phyloP scores from a whole-genome alignment of 2,329 filamentous ascomycete genomes.

The Cephalotrichum gorgonifer region DNA sequence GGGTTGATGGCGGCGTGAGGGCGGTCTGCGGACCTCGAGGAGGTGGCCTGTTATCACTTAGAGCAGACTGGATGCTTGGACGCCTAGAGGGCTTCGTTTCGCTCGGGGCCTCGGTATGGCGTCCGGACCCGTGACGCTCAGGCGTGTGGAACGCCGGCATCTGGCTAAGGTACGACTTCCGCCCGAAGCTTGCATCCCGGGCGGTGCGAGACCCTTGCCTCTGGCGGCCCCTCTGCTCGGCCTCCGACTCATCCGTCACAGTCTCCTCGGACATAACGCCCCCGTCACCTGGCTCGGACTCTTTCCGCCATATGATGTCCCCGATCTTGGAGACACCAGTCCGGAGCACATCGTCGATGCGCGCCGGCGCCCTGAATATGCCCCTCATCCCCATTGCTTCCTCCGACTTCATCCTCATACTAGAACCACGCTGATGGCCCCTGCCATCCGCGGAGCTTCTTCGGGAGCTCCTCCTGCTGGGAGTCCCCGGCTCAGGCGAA shows the following conservation, averaged over 20 bases:
- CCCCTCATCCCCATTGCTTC: constrained; percentile 44
- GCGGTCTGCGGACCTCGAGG: no score
- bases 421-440: constrained; percentile 36
- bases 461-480: constrained; percentile 25
- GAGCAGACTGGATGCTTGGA: background rate
- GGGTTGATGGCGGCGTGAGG: no score
- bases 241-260: constrained; percentile 39
- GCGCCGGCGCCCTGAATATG: constrained; percentile 57
- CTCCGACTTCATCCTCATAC: constrained; percentile 25
- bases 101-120: background rate
- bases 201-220: background rate
- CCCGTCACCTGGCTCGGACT: constrained; percentile 19
- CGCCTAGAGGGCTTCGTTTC: background rate
- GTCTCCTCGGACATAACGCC: constrained; percentile 23
- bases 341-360: constrained; percentile 62
- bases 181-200: background rate
- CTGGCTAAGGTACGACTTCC: background rate
- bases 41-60: background rate
- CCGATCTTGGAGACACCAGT: constrained; percentile 46
- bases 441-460: constrained; percentile 29
- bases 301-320: constrained; percentile 47
- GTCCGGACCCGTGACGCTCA: background rate
- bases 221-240: constrained; percentile 22
- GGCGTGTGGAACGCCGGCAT: constrained; percentile 3
- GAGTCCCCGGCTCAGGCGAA: constrained; percentile 23